Evolutionary conservation across 1,139 yeast genomes (phyloP).

Genomic region (Pneumocystis carinii): DNA sequence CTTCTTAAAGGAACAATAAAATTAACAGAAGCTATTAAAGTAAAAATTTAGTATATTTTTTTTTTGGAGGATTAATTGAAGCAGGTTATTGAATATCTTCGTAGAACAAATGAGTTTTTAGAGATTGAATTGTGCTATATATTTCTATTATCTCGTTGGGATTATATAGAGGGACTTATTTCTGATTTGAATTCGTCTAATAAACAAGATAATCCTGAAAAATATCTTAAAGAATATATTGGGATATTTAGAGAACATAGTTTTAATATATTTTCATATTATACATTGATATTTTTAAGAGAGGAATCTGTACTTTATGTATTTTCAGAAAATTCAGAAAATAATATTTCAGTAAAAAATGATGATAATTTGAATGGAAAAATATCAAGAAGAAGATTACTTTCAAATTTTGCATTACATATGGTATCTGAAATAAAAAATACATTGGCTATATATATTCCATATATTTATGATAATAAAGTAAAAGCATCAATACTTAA

Average conservation of each 20-base stretch:
- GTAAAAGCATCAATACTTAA: not conserved
- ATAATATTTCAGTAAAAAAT: not conserved
- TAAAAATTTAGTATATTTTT: not conserved
- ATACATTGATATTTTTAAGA: not conserved
- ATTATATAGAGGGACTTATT: not conserved
- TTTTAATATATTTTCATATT: not conserved
- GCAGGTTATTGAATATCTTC: not conserved
- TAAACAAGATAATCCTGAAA: not conserved
- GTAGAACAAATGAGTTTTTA: not conserved
- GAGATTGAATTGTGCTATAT: not conserved
- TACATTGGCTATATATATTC: not conserved
- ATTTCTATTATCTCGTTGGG: not conserved
- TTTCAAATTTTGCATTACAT: not conserved
- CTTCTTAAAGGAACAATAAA: not conserved
- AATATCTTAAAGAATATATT: not conserved
- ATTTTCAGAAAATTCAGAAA: not conserved
- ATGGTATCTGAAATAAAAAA: not conserved
- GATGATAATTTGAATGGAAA: not conserved
- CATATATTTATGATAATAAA: not conserved
- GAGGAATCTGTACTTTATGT: not conserved
- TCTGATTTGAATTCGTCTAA: not conserved
- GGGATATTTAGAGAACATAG: not conserved
- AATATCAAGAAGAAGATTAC: not conserved
- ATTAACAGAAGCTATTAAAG: not conserved
- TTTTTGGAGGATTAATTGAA: not conserved